A percentile compares a stretch with the other conserved stretches of the same genome.
These are phyloP conservation scores for Hibiscus trionum DNA, from an alignment of 345 rosid species.

Conservation along the genomic window DNA sequence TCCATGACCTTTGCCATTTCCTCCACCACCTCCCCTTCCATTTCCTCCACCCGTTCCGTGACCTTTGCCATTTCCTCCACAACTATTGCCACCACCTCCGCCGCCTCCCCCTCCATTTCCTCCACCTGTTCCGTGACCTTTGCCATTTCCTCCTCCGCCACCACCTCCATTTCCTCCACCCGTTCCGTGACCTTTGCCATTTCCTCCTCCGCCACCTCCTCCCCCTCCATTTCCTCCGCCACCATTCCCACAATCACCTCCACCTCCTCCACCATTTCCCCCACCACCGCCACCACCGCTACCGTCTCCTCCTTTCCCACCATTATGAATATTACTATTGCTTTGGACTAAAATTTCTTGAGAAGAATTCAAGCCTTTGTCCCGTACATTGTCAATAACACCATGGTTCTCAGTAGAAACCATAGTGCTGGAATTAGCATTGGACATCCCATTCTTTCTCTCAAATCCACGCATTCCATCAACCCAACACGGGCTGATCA, in stretches of 20 bases:
- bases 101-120: neutral
- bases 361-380: conserved; percentile 13
- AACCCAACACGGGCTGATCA: conserved; percentile 27
- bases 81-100: neutral
- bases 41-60: neutral
- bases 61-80: neutral
- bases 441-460: conserved; percentile 13
- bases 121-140: neutral
- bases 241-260: too few species aligned
- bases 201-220: too few species aligned
- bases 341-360: conserved; percentile 10
- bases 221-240: too few species aligned
- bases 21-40: neutral
- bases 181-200: too few species aligned
- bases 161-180: neutral
- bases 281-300: conserved; percentile 3
- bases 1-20: neutral
- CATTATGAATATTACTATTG: conserved; percentile 13
- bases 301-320: conserved; percentile 15
- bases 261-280: too few species aligned
- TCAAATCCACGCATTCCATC: conserved; percentile 27
- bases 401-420: neutral
- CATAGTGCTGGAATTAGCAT: conserved; percentile 7
- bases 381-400: conserved; percentile 11
- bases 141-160: neutral